These are phyloP conservation scores for Podospora appendiculata DNA, from an alignment of 495 filamentous ascomycete species.

Conservation along the genomic window DNA sequence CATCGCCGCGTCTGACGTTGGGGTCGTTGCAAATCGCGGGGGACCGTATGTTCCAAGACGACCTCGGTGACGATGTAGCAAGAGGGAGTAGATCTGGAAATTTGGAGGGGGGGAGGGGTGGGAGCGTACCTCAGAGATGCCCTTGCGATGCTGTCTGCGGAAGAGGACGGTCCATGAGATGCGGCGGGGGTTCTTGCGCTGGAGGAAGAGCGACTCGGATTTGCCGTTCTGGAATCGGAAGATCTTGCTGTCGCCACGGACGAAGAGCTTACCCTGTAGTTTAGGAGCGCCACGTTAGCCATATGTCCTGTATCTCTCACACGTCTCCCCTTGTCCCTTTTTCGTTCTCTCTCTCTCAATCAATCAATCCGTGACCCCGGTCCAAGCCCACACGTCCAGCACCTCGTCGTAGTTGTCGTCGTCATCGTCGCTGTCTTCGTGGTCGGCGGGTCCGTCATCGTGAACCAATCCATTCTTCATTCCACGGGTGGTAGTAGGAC, in stretches of 20 bases:
- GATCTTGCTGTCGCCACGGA: slow-evolving; percentile 99
- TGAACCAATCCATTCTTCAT: no score
- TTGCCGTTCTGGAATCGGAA: slow-evolving; percentile 99
- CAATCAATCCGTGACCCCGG: no score
- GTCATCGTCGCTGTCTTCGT: no score
- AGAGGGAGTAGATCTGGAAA: neutral
- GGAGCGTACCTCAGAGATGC: slow-evolving; percentile 92
- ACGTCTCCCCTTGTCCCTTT: neutral
- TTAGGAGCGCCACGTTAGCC: slow-evolving; percentile 18
- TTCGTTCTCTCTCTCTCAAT: no score
- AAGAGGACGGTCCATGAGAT: slow-evolving; percentile 98
- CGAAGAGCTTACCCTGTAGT: slow-evolving; percentile 91
- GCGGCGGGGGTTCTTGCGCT: slow-evolving; percentile 99
- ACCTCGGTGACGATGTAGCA: no score
- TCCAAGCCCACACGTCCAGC: neutral
- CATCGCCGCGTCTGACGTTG: neutral
- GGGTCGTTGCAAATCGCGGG: no score
- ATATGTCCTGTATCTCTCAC: neutral
- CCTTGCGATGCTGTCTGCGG: slow-evolving; percentile 99
- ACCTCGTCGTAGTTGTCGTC: neutral
- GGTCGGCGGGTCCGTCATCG: neutral
- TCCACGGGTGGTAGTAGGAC: no score
- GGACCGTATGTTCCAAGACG: no score
- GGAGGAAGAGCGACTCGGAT: slow-evolving; percentile 98
- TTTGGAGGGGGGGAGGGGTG: neutral